Percentiles rank a stretch among this genome's conserved stretches.
These are phyloP conservation scores for Intubia oerlemansii DNA, from an alignment of 2,329 filamentous ascomycete genomes.

Conservation along the genomic window DNA sequence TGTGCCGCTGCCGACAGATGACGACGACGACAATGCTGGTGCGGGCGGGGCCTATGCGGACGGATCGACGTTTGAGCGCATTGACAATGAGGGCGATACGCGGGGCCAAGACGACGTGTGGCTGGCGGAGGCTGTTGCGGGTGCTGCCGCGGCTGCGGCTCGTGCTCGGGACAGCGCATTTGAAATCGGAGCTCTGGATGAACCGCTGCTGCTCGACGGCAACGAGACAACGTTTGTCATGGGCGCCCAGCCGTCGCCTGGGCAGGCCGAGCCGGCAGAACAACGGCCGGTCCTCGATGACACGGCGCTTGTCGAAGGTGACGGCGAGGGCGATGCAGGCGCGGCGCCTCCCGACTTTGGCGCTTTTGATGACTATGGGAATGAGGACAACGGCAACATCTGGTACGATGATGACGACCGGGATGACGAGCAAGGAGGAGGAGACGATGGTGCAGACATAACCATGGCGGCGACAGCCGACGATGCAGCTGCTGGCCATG, in stretches of 20 bases:
- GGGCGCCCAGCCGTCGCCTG: conserved; percentile 5
- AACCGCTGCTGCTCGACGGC: conserved; percentile 21
- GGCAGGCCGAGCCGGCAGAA: no score
- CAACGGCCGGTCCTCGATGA: no score
- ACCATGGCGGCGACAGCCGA: not conserved
- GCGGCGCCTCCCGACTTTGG: conserved; percentile 1
- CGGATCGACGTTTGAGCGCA: conserved; percentile 24
- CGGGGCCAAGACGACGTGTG: conserved; percentile 20
- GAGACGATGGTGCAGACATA: not conserved
- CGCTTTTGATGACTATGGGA: conserved; percentile 1
- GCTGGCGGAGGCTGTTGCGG: no score
- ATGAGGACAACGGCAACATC: conserved; percentile 2
- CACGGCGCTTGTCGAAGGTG: not conserved
- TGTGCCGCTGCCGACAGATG: conserved; percentile 17
- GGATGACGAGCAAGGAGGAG: not conserved
- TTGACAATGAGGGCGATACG: not conserved
- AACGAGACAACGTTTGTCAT: conserved; percentile 27
- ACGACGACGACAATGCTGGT: no score
- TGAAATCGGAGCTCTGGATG: no score
- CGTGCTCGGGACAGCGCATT: no score
- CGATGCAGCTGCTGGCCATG: not conserved
- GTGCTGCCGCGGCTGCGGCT: no score
- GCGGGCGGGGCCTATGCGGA: no score
- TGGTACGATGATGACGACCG: conserved; percentile 4
- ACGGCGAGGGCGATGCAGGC: conserved; percentile 1